Base-by-base conservation (phyloP, 2,329 filamentous ascomycete species). In the Exophiala sp. region DNA sequence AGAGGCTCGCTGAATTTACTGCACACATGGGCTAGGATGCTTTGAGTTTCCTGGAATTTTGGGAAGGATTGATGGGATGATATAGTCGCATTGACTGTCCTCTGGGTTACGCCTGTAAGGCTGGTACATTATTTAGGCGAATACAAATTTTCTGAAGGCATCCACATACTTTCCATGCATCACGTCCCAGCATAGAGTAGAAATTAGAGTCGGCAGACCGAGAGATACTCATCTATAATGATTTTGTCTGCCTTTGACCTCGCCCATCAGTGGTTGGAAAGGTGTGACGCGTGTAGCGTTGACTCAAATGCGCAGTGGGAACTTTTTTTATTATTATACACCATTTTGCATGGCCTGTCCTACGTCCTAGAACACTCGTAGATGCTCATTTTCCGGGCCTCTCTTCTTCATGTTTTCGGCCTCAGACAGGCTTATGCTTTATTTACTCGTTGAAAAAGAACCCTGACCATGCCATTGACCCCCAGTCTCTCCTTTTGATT, bases 1-100 rank as follows among this genome's bases (percentile, higher is more conserved):
- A 41, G 2, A 52, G 48, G 32, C 39, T 60, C 19, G 45, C 47
- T 3, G 24, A 41, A 6, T 50, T 52, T 23, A 48, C 45, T 21
- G 27, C 45, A n/a, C 43, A 55, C 43, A 50, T 55, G 44, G 32
- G 50, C 41, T 54, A 42, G 41, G 27, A 35, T 13, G 3, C 19
- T 32, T 3, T 7, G 29, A 13, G 11, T 6, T 27, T 27, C 6
- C 24, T 7, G 35, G 35, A 16, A 23, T 41, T 14, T n/a, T n/a
- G n/a, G n/a, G n/a, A n/a, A 41, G 19, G 8, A 41, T 23, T 41
- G 8, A 24, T 19, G 4, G 8, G 35, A 38, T 16, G 13, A 4
- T 7, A 9, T 19, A 16, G 35, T 19, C 16, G 35, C 13, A 9
- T 4, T 38, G 35, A 38, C 6, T 32, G 29, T 32, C 29, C 8